phyloP scores from a whole-genome alignment of 208 protist species.

The Leishmania lainsoni region DNA sequence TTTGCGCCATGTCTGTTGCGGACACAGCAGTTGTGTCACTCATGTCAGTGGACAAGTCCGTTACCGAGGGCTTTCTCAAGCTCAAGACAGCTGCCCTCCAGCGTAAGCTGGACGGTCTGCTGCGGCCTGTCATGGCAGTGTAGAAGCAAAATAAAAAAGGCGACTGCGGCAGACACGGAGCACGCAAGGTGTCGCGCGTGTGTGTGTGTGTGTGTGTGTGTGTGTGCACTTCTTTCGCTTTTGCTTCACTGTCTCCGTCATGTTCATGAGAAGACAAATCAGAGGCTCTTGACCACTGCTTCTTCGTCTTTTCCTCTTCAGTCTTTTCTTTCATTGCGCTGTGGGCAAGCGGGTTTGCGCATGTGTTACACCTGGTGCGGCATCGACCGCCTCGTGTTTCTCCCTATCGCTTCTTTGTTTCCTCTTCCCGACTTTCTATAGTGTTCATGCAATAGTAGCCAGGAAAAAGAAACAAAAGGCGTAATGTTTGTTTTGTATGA shows the following conservation, averaged over 20 bases:
- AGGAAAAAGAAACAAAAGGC: background rate
- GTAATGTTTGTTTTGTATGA: background rate
- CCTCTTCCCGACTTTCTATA: background rate
- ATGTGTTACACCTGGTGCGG: background rate
- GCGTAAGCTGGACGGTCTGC: slow-evolving; percentile 51
- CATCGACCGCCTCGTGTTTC: background rate
- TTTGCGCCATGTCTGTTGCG: slow-evolving; percentile 81
- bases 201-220: slow-evolving; percentile 1
- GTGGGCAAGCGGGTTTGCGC: background rate
- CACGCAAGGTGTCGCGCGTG: background rate
- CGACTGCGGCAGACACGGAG: background rate
- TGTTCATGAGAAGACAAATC: background rate
- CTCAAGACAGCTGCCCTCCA: slow-evolving; percentile 79
- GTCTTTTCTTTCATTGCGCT: background rate
- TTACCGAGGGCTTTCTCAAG: slow-evolving; percentile 83
- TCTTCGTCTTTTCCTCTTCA: background rate
- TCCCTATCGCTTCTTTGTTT: background rate
- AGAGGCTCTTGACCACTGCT: background rate
- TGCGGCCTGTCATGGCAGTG: slow-evolving; percentile 57
- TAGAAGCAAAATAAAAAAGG: background rate
- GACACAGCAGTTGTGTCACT: slow-evolving; percentile 61
- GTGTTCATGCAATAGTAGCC: background rate
- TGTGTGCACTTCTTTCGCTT: background rate
- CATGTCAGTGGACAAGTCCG: slow-evolving; percentile 26
- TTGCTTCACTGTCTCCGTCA: background rate